Evolutionary conservation across 129 eudicot species (phyloP), one percentile per base, ranked within the genome.

Genomic region (Ambrosia trifida): DNA sequence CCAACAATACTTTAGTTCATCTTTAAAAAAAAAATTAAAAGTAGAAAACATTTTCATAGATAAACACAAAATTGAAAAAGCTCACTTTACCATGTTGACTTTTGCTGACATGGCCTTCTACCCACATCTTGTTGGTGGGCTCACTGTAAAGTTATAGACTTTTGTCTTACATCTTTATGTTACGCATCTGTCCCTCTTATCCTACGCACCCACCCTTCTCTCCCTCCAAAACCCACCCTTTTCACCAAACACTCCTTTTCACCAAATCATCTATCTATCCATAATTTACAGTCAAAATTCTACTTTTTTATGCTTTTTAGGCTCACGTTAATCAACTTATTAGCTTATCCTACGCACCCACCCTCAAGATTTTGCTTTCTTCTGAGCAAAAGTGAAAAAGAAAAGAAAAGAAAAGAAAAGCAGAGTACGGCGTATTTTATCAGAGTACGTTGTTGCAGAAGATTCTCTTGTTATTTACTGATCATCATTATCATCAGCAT

Each of bases 401-500:
- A 24, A 24, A 24, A 24, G 60, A 16, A 31, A n/a, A n/a, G n/a
- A n/a, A n/a, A n/a, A n/a, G n/a, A n/a, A n/a, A 73, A 73, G 66
- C 43, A 44, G 56, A 65, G 70, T 74, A 74, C 78, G 66, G 32
- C 13, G 54, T 38, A 35, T 52, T n/a, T 18, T 8, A 58, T 32
- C 68, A 58, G 45, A 17, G 74, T 44, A 62, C 49, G 43, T 35
- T 80, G 72, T 38, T 66, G 69, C 78, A 64, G 61, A 69, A 71
- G 68, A 54, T 80, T 77, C 83, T 79, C 28, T 58, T 68, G 51
- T 66, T 57, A 73, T 74, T 57, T 72, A 31, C 72, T 77, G 69
- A 58, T 32, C 14, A 0, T 70, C 53, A 47, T n/a, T 64, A 64
- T 51, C 79, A 12, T 40, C 46, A 52, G 18, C 59, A 70, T 8